A percentile compares a stretch with the other conserved stretches of the same genome.
phyloP scores from a whole-genome alignment of 2,329 filamentous ascomycete species.

The Calonectria fujianensis region DNA sequence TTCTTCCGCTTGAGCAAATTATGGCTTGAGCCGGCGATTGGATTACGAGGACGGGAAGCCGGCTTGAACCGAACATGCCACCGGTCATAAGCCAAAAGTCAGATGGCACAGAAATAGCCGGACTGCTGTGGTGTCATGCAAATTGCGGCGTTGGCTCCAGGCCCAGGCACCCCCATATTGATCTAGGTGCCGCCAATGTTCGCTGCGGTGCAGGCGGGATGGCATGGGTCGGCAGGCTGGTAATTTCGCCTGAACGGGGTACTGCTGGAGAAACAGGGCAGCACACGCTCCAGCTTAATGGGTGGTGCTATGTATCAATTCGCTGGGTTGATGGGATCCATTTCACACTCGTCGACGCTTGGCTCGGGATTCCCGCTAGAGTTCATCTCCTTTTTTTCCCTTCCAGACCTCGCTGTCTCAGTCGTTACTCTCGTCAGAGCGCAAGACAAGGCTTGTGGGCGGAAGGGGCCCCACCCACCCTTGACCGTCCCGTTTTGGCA shows the following conservation, averaged over 20 bases:
- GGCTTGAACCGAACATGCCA: slow-evolving; percentile 29
- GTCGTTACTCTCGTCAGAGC: slow-evolving; percentile 49
- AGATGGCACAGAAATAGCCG: slow-evolving; percentile 21
- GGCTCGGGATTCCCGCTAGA: slow-evolving; percentile 20
- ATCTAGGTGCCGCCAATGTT: slow-evolving; percentile 5
- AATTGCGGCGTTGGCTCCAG: slow-evolving; percentile 25
- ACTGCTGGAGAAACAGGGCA: slow-evolving; percentile 19
- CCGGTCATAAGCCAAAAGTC: slow-evolving; percentile 23
- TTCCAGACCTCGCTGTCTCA: slow-evolving; percentile 45
- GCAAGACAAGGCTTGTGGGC: slow-evolving; percentile 42
- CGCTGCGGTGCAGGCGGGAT: slow-evolving; percentile 6
- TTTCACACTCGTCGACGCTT: slow-evolving; percentile 36
- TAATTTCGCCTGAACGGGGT: slow-evolving; percentile 39
- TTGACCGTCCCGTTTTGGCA: slow-evolving; percentile 42
- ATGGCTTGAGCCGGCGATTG: slow-evolving; percentile 1
- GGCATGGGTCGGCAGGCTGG: slow-evolving; percentile 12
- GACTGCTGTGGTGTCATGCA: slow-evolving; percentile 16
- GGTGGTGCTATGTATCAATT: slow-evolving; percentile 5
- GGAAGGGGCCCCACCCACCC: slow-evolving; percentile 39
- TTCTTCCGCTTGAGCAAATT: neutral
- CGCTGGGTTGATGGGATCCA: slow-evolving; percentile 35
- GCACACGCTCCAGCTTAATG: slow-evolving; percentile 16
- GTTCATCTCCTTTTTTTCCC: slow-evolving; percentile 32
- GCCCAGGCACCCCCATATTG: neutral
- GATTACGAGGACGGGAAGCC: slow-evolving; percentile 18